Evolutionary conservation across 73 alveolate genomes (phyloP).

Genomic region (Symbiodinium natans): DNA sequence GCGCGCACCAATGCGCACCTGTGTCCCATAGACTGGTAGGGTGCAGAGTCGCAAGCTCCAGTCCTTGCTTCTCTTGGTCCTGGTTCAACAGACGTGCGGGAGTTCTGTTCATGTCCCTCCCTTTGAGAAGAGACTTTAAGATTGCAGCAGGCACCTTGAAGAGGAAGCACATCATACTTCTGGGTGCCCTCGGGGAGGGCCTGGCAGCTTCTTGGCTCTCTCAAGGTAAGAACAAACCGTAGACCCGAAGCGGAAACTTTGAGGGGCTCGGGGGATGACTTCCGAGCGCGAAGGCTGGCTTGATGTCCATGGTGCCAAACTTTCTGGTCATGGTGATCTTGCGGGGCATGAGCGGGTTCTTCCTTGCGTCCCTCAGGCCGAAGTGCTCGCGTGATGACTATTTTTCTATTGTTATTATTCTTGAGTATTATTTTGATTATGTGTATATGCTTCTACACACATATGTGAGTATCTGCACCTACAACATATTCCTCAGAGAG

Average conservation of each 20-base stretch:
- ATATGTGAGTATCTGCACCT: too few relatives aligned
- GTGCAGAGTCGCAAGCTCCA: too few relatives aligned
- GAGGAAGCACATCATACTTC: slow-evolving; percentile 62
- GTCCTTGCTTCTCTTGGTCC: too few relatives aligned
- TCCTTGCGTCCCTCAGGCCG: slow-evolving; percentile 77
- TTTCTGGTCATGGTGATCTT: slow-evolving; percentile 8
- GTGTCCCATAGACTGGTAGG: too few relatives aligned
- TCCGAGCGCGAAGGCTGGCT: neutral
- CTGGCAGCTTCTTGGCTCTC: slow-evolving; percentile 10
- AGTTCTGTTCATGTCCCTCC: too few relatives aligned
- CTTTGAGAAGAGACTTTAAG: too few relatives aligned
- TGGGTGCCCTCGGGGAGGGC: slow-evolving; percentile 79
- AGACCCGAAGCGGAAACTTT: neutral
- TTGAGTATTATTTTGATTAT: too few relatives aligned
- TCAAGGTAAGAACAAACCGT: too few relatives aligned
- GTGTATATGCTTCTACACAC: too few relatives aligned
- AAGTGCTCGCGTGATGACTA: neutral
- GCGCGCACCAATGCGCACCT: too few relatives aligned
- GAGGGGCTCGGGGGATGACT: neutral
- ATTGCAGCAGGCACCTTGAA: slow-evolving; percentile 47
- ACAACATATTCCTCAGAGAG: too few relatives aligned
- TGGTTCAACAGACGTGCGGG: too few relatives aligned
- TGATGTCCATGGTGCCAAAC: slow-evolving; percentile 7
- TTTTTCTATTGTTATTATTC: neutral
- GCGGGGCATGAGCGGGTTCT: slow-evolving; percentile 86